Evolutionary conservation across 805 yeast genomes (phyloP).

Genomic region (Wickerhamomyces tratensis): DNA sequence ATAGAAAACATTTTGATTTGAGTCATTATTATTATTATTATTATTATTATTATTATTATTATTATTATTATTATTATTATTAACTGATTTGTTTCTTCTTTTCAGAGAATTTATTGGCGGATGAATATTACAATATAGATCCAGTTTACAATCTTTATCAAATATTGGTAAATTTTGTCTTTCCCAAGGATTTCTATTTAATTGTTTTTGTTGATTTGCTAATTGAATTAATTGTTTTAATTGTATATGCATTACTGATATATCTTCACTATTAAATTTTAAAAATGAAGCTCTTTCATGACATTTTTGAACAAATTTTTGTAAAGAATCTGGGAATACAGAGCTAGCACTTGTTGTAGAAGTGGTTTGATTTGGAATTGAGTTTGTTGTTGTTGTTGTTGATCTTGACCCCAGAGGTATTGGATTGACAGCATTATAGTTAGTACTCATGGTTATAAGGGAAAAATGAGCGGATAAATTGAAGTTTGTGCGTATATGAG

Average conservation of each 20-base stretch:
- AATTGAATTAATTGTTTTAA: conserved; percentile 16
- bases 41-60: not conserved
- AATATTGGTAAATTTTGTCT: conserved; percentile 17
- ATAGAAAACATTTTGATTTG: not conserved
- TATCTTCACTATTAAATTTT: conserved; percentile 5
- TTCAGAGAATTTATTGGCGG: not conserved
- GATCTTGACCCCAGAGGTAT: no score
- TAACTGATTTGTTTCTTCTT: not conserved
- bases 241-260: conserved; percentile 14
- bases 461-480: no score
- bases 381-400: no score
- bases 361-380: not conserved
- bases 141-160: conserved; percentile 4
- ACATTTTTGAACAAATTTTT: conserved; percentile 13
- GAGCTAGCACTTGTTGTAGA: not conserved
- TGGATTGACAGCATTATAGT: no score
- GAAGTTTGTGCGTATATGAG: no score
- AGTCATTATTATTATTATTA: not conserved
- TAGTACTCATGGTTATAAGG: no score
- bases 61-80: not conserved
- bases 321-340: conserved; percentile 10
- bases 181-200: conserved; percentile 19
- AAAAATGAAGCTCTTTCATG: conserved; percentile 9
- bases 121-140: conserved; percentile 7
- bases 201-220: conserved; percentile 14